phyloP scores from a whole-genome alignment of 108 stramenopile genomes.

The Skeletonema tropicum region DNA sequence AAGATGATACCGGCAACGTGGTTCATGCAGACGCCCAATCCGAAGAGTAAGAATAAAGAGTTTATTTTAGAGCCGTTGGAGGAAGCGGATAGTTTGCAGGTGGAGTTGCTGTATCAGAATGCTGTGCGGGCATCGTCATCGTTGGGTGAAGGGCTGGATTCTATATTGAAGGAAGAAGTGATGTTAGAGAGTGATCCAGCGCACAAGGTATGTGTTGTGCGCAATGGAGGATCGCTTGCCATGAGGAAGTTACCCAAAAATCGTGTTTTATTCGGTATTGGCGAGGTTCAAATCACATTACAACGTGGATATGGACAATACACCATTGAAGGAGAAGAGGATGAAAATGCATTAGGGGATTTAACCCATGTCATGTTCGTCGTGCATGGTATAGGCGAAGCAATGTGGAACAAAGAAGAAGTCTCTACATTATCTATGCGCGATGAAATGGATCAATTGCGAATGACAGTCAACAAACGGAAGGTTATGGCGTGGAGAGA shows the following conservation, averaged over 20 bases:
- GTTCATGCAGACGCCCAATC: conserved; percentile 64
- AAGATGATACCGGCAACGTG: conserved; percentile 70
- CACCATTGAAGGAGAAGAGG: conserved; percentile 75
- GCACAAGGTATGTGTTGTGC: conserved; percentile 44
- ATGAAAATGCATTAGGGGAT: conserved; percentile 73
- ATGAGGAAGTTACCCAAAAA: conserved; percentile 52
- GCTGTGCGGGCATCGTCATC: conserved; percentile 59
- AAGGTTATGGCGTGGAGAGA: conserved; percentile 72
- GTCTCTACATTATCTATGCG: conserved; percentile 49
- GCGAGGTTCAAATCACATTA: conserved; percentile 59
- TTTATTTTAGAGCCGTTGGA: conserved; percentile 55
- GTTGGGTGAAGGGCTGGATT: conserved; percentile 57
- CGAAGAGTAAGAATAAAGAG: conserved; percentile 43
- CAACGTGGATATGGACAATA: conserved; percentile 78
- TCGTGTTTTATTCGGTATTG: conserved; percentile 47
- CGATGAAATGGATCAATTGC: conserved; percentile 55
- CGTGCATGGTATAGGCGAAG: conserved; percentile 92
- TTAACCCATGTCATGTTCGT: conserved; percentile 83
- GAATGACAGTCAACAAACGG: conserved; percentile 58
- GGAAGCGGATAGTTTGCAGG: conserved; percentile 45
- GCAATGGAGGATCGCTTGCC: conserved; percentile 42
- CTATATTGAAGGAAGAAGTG: conserved; percentile 62
- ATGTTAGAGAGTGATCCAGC: conserved; percentile 49
- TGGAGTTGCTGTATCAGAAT: conserved; percentile 75
- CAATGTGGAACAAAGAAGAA: conserved; percentile 69